A percentile compares a stretch with the other conserved stretches of the same genome.
phyloP scores from a whole-genome alignment of 768 basidiomycete species.

The Psilocybe subaeruginosa region DNA sequence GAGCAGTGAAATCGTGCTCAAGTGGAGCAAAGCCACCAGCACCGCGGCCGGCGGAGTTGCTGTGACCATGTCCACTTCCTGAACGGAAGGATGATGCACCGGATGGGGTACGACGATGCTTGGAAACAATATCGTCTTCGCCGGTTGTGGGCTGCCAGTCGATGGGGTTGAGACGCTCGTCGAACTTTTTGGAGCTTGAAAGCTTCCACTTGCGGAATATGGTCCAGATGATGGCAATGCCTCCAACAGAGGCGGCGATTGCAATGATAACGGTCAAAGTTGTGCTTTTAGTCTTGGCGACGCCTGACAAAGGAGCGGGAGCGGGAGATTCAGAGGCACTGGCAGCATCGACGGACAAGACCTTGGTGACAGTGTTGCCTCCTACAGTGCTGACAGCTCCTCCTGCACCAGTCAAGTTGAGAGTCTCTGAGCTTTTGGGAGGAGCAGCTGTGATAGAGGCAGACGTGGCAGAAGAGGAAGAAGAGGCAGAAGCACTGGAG shows the following conservation, averaged over 20 bases:
- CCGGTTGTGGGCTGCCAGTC: slow-evolving; percentile 78
- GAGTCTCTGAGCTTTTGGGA: slow-evolving; percentile 18
- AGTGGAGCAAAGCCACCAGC: slow-evolving; percentile 8
- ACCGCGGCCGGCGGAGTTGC: slow-evolving; percentile 22
- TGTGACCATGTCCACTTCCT: slow-evolving; percentile 39
- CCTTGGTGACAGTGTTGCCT: slow-evolving; percentile 18
- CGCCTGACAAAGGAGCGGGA: slow-evolving; percentile 29
- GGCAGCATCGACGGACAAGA: slow-evolving; percentile 28
- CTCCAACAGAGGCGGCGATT: slow-evolving; percentile 70
- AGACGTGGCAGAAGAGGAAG: slow-evolving; percentile 13
- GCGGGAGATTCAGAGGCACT: slow-evolving; percentile 23
- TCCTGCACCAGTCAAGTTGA: slow-evolving; percentile 22
- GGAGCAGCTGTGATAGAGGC: slow-evolving; percentile 17
- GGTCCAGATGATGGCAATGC: slow-evolving; percentile 79
- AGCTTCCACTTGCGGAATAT: slow-evolving; percentile 94
- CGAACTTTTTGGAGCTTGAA: slow-evolving; percentile 77
- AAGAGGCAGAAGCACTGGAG: slow-evolving; percentile 14
- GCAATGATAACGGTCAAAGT: slow-evolving; percentile 69
- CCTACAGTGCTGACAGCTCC: slow-evolving; percentile 18
- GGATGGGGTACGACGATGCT: slow-evolving; percentile 57
- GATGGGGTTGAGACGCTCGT: slow-evolving; percentile 84
- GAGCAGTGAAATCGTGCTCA: slow-evolving; percentile 72
- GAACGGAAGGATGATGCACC: slow-evolving; percentile 75
- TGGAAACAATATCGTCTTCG: slow-evolving; percentile 48
- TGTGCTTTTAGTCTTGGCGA: slow-evolving; percentile 35